Evolutionary conservation across 1,284 basidiomycete species (phyloP), one percentile per base, ranked within the genome.

Genomic region (Puccinia coronata): DNA sequence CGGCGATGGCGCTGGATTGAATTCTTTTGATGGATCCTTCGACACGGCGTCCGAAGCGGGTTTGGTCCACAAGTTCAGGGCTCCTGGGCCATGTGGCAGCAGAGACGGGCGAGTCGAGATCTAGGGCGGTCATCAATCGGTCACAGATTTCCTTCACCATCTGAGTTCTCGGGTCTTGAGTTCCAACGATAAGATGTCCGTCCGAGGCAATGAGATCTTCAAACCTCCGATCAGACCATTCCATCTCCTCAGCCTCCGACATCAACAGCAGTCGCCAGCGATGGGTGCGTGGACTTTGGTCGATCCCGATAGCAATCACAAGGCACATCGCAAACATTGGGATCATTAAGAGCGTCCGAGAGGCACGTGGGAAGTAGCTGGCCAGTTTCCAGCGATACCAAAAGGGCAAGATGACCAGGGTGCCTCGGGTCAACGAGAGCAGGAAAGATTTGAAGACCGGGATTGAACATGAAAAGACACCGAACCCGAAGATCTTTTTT

Each of bases 251-350:
- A 55, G 85, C 80, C 82, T 88, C 88, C 2, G 86, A 86, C 88
- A 89, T 89, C 69, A 89, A 83, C 28, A 89, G 83, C 41, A 89
- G 83, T n/a, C 88, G 83, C 88, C 88, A 89, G 77, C 88, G 83
- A 4, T 87, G 85, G 0, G 88, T 88, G 20, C 85, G 82, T 4
- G 87, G 87, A 69, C 85, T 85, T 84, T 89, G 88, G 81, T 89
- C 87, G 16, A 89, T 84, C 0, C 88, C 88, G 34, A 89, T 84
- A 0, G 88, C 88, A 25, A 89, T 84, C 36, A 89, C 87, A 63
- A 89, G 83, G 82, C 88, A 88, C 28, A 88, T 80, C 0, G 88
- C 88, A 82, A 88, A 88, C 72, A 89, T 28, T 18, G 78, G 78
- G 20, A 80, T 59, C 34, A 55, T 72, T 20, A 72, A 69, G 25